These are phyloP conservation scores for Fusarium setosum DNA, from an alignment of 2,329 filamentous ascomycete genomes.

Conservation along the genomic window DNA sequence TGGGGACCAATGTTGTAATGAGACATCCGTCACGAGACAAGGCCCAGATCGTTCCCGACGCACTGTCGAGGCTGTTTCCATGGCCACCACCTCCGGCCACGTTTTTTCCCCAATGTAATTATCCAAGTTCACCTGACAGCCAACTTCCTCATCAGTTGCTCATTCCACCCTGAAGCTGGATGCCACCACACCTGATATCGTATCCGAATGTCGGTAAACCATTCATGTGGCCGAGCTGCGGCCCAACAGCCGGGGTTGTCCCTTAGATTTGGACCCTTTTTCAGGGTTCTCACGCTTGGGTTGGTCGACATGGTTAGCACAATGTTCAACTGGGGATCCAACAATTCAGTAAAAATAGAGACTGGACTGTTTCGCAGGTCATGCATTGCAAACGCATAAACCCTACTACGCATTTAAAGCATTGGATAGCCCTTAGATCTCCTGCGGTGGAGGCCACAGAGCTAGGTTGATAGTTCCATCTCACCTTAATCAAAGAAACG, in stretches of 20 bases:
- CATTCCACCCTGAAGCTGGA: neutral
- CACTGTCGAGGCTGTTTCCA: conserved; percentile 19
- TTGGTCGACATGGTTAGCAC: neutral
- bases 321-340: neutral
- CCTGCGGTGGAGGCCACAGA: neutral
- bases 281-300: conserved; percentile 16
- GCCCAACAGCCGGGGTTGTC: conserved; percentile 1
- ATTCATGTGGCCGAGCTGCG: conserved; percentile 3
- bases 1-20: neutral
- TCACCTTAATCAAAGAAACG: neutral
- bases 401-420: neutral
- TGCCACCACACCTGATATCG: neutral
- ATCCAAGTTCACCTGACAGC: conserved; percentile 9
- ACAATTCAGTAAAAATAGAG: neutral
- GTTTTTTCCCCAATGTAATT: conserved; percentile 17
- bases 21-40: conserved; percentile 28
- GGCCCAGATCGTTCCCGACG: conserved; percentile 10
- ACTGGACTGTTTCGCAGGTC: neutral
- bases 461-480: too few relatives aligned
- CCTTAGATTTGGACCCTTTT: conserved; percentile 15
- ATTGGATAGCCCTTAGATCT: neutral
- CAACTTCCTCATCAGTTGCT: neutral
- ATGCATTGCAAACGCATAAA: neutral
- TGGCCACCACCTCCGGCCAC: conserved; percentile 20
- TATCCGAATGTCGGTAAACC: neutral